These are phyloP conservation scores for Agaricus sinodeliciosus DNA, from an alignment of 768 basidiomycete genomes.

Conservation along the genomic window DNA sequence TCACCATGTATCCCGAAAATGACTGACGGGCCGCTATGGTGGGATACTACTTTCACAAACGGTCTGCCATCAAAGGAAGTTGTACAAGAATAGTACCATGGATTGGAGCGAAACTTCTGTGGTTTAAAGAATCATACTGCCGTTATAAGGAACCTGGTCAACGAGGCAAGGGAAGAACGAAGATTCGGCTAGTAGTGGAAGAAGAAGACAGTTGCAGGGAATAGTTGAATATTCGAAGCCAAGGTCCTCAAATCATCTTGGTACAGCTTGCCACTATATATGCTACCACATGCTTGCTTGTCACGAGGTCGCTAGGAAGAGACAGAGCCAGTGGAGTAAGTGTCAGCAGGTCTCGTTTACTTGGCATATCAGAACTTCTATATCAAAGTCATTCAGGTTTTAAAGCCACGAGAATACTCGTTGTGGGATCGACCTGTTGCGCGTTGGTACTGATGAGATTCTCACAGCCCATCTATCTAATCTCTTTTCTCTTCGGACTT, in stretches of 20 bases:
- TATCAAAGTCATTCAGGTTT: neutral
- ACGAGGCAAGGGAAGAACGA: no score
- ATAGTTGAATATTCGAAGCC: no score
- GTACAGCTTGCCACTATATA: neutral
- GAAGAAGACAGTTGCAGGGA: no score
- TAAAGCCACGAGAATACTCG: neutral
- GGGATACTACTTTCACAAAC: neutral
- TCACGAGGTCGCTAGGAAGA: constrained; percentile 2
- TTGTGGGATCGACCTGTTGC: neutral
- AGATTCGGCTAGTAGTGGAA: no score
- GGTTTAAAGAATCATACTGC: no score
- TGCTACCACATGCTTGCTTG: neutral
- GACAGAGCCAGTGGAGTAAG: neutral
- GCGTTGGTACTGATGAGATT: constrained; percentile 1
- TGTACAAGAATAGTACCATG: neutral
- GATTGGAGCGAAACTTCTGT: no score
- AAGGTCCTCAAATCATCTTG: no score
- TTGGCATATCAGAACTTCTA: neutral
- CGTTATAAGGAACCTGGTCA: no score
- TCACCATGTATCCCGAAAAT: neutral
- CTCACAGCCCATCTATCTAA: neutral
- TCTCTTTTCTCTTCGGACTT: constrained; percentile 1
- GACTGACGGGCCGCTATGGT: constrained; percentile 4
- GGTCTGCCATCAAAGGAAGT: constrained; percentile 1
- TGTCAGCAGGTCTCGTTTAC: constrained; percentile 3